Evolutionary conservation across 1,284 basidiomycete species (phyloP), one percentile per base, ranked within the genome.

Genomic region (Sutorius eximius): DNA sequence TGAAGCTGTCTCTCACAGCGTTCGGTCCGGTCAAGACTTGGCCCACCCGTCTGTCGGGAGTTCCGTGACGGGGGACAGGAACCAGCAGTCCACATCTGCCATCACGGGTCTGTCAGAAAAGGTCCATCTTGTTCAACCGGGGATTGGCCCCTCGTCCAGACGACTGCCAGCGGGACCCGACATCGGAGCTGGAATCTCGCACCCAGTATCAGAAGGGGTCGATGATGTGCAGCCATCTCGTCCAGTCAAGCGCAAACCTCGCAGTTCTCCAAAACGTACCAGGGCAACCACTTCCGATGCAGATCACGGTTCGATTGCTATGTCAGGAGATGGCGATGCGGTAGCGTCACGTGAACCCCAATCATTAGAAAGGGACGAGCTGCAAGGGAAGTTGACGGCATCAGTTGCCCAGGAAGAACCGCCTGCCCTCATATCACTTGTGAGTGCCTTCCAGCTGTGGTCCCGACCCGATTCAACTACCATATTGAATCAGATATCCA

Each of bases 221-320:
- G 43, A 18, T 27, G 47, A 45, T 29, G 18, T 43, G 13, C 40
- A 22, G 12, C 32, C 38, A 10, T 16, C 18, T 36, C 45, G 16
- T 43, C 44, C 48, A 29, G 41, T 32, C 11, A 33, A 18, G 38
- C 5, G 34, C 22, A 16, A 38, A 7, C 30, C 44, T 2, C 42
- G 40, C n/a, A 36, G 36, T 30, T 36, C 53, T 22, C 40, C 52
- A 41, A 55, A 55, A 40, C 59, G 49, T 51, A 22, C 27, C n/a
- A 29, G 41, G 24, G 38, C 44, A 40, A 33, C n/a, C 18, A 22
- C 16, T 12, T 41, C 16, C 3, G 40, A 46, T 43, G 29, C 40
- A n/a, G 41, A 51, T 5, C 36, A 34, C n/a, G 33, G 22, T 37
- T 46, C 45, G n/a, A 33, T n/a, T 2, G 1, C 45, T 33, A 6